Conservation (phyloP, 2,329 filamentous ascomycete genomes). For the Cryphonectria naterciae region DNA sequence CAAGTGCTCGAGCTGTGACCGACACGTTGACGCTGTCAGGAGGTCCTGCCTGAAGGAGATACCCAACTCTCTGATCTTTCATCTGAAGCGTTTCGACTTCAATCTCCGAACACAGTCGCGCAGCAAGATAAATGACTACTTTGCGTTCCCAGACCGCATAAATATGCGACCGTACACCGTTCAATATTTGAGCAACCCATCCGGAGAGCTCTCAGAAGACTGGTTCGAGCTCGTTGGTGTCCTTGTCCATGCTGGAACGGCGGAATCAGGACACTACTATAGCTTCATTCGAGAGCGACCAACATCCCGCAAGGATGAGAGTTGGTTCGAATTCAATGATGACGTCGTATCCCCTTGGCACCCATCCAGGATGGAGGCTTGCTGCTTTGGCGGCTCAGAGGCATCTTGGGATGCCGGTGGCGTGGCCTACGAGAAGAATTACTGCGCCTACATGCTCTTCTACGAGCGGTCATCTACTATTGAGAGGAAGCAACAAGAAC, state of each 20-base stretch:
- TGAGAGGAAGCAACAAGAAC: constrained; percentile 52
- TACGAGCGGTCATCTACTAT: constrained; percentile 81
- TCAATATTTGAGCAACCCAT: constrained; percentile 73
- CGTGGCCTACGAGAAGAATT: constrained; percentile 66
- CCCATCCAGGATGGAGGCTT: constrained; percentile 69
- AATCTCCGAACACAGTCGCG: constrained; percentile 76
- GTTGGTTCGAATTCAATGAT: constrained; percentile 95
- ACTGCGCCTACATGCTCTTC: constrained; percentile 97
- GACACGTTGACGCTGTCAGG: constrained; percentile 91
- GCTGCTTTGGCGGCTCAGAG: constrained; percentile 79
- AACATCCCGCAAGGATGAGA: constrained; percentile 47
- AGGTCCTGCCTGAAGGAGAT: constrained; percentile 89
- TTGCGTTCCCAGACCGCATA: constrained; percentile 81
- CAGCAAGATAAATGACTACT: constrained; percentile 94
- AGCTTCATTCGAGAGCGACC: constrained; percentile 88
- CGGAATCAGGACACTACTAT: constrained; percentile 96
- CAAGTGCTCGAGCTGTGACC: constrained; percentile 88
- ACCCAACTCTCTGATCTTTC: constrained; percentile 93
- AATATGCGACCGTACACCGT: constrained; percentile 90
- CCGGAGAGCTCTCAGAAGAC: constrained; percentile 64
- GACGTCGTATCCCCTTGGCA: constrained; percentile 80
- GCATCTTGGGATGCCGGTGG: constrained; percentile 50
- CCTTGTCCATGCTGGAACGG: constrained; percentile 89
- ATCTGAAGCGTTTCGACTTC: constrained; percentile 87
- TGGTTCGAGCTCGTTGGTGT: constrained; percentile 93